phyloP scores from a whole-genome alignment of 495 filamentous ascomycete genomes.

The Aspergillus cavernicola region DNA sequence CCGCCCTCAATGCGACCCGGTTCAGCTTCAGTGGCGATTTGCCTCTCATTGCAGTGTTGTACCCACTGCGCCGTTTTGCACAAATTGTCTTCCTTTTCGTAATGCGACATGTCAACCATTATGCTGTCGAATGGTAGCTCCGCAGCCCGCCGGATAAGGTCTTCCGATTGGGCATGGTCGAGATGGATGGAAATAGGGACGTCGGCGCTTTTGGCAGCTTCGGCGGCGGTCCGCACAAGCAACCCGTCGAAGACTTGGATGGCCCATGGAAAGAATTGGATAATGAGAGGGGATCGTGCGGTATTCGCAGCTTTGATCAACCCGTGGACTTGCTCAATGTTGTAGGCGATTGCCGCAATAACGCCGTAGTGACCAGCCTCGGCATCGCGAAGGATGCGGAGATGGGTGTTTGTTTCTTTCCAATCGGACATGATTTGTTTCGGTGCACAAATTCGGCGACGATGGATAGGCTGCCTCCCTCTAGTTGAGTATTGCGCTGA shows the following conservation, averaged over 20 bases:
- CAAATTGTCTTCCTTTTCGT: constrained; percentile 71
- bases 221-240: constrained; percentile 53
- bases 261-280: constrained; percentile 79
- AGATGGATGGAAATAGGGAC: constrained; percentile 67
- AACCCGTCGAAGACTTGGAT: constrained; percentile 57
- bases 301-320: constrained; percentile 65
- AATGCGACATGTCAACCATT: constrained; percentile 72
- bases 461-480: too few species aligned
- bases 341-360: constrained; percentile 72
- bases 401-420: constrained; percentile 19
- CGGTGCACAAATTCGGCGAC: neutral
- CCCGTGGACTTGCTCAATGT: constrained; percentile 71
- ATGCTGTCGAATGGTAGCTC: constrained; percentile 65
- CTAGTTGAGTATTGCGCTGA: neutral
- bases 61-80: constrained; percentile 60
- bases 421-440: constrained; percentile 5
- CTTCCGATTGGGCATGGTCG: constrained; percentile 63
- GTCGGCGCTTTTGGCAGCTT: constrained; percentile 50
- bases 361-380: constrained; percentile 61
- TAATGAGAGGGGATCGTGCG: constrained; percentile 63
- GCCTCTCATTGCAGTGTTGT: constrained; percentile 60
- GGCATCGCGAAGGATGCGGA: constrained; percentile 57
- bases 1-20: constrained; percentile 73
- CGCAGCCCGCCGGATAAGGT: constrained; percentile 56
- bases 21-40: constrained; percentile 69